These are phyloP conservation scores for Gomphus bonarii DNA, from an alignment of 1,284 basidiomycete genomes.

Conservation along the genomic window DNA sequence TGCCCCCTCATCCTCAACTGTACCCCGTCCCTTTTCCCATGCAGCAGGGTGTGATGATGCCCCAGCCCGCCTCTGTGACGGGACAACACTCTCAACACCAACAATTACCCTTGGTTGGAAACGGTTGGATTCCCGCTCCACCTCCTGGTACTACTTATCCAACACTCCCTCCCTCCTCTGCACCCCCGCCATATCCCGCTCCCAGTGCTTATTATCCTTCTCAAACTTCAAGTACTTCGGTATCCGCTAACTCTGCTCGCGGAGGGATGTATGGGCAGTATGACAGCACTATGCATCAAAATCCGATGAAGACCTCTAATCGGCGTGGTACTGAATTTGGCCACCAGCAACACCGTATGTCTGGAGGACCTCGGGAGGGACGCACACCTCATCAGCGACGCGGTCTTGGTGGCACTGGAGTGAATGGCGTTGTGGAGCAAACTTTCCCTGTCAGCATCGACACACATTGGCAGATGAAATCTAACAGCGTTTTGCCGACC, in stretches of 20 bases:
- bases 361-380: neutral
- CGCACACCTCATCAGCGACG: neutral
- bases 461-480: neutral
- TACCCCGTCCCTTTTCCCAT: neutral
- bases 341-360: neutral
- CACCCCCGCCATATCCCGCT: constrained; percentile 2
- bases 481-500: neutral
- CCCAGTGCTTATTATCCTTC: neutral
- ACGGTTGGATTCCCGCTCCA: neutral
- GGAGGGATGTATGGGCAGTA: neutral
- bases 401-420: neutral
- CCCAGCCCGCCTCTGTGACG: neutral
- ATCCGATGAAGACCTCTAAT: neutral
- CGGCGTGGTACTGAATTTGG: neutral
- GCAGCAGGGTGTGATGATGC: neutral
- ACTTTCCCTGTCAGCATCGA: neutral
- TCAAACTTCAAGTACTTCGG: neutral
- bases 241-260: neutral
- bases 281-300: neutral
- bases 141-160: neutral
- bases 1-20: constrained; percentile 1
- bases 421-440: neutral
- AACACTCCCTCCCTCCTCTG: neutral
- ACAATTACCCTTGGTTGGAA: neutral
- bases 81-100: neutral